Percentiles rank a stretch among this genome's conserved stretches.
Conservation (phyloP, 129 eudicot genomes). For the Arctium lappa region DNA sequence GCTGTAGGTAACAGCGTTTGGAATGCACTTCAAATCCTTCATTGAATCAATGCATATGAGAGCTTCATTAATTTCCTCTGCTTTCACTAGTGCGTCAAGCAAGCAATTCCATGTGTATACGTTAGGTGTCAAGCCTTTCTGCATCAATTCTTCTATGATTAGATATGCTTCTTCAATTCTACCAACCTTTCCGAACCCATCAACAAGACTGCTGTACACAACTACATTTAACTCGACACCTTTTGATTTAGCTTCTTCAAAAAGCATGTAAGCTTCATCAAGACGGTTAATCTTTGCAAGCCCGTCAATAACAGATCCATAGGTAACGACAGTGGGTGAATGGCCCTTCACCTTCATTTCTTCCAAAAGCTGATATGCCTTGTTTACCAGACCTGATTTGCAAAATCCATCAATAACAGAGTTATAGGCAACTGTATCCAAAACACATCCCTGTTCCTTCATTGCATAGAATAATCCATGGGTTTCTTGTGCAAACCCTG, state of each 20-base stretch:
- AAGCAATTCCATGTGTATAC: constrained; percentile 91
- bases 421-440: constrained; percentile 88
- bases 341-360: constrained; percentile 85
- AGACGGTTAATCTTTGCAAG: constrained; percentile 89
- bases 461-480: constrained; percentile 51
- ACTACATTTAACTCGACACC: constrained; percentile 70
- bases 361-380: constrained; percentile 89
- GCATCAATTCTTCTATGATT: constrained; percentile 91
- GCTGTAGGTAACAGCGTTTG: constrained; percentile 60
- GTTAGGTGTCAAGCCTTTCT: constrained; percentile 71
- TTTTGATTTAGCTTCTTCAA: constrained; percentile 90
- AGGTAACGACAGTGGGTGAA: constrained; percentile 76
- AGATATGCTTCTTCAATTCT: constrained; percentile 93
- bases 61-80: constrained; percentile 94
- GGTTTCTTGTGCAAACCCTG: constrained; percentile 80
- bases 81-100: constrained; percentile 83
- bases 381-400: constrained; percentile 78
- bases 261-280: constrained; percentile 96
- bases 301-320: constrained; percentile 94
- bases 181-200: constrained; percentile 96
- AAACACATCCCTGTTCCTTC: constrained; percentile 79
- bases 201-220: constrained; percentile 79
- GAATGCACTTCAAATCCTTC: constrained; percentile 71
- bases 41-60: constrained; percentile 87
- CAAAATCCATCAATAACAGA: constrained; percentile 88